Evolutionary conservation across 2,329 filamentous ascomycete genomes (phyloP), one percentile per base, ranked within the genome.

Genomic region (Botrytis porri): DNA sequence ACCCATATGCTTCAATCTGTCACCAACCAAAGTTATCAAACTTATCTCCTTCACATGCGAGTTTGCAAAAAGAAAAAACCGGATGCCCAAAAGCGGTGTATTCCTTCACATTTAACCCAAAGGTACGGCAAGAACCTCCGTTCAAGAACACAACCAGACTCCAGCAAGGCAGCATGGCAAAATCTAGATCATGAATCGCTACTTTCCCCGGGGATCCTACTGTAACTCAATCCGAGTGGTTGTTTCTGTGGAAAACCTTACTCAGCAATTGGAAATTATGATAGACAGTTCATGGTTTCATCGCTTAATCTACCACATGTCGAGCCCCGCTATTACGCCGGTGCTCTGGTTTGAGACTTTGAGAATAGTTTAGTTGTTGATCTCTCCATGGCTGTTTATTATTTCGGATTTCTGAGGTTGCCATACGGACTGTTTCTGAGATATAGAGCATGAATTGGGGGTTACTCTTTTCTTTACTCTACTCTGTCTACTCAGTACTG

Each of bases 151-250:
- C n/a, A n/a, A 12, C n/a, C n/a, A 57, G n/a, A 57, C 51, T 18
- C n/a, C 51, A 29, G 60, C 35, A 62, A 8, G 22, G 25, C 60
- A n/a, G 37, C 35, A 61, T 61, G 7, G 60, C 12, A 41, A 63
- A 32, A 64, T 64, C 61, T 64, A 64, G 61, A 64, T 32, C 61
- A 41, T 64, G 61, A 64, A 64, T 64, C 39, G 61, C 61, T 64
- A 8, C 22, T 32, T 16, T 64, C 25, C 2, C 18, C 20, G 61
- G 37, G 61, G n/a, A 32, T 64, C 39, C 61, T 14, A n/a, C 39
- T 2, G 61, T 64, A 32, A 43, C 39, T 64, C 29, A n/a, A 45
- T 32, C 61, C 61, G 61, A 39, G 37, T 63, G 61, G 61, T 18
- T 43, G 61, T 8, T 39, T 63, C 37, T 43, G 1, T 0, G 1